Conservation (phyloP, 768 basidiomycete genomes). For the Tremella fuciformis region DNA sequence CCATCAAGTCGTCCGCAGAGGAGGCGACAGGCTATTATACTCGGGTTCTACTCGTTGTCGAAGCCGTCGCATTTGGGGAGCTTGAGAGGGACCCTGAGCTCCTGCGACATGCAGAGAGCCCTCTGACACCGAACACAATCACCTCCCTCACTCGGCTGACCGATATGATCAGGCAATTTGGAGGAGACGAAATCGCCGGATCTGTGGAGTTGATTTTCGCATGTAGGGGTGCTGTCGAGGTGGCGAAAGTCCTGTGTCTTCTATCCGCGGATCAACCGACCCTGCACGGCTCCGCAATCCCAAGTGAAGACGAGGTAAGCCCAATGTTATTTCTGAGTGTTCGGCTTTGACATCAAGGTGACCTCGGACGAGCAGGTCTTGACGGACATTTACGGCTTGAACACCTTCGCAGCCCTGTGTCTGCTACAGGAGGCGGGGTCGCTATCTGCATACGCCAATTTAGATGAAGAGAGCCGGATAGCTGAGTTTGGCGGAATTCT, state of each 20-base stretch:
- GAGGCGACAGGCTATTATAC: neutral
- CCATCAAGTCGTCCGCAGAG: neutral
- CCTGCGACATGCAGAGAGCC: neutral
- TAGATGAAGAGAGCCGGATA: constrained; percentile 8
- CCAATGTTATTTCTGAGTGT: too few relatives aligned
- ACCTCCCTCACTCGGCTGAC: neutral
- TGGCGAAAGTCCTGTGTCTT: constrained; percentile 4
- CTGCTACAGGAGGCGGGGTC: neutral
- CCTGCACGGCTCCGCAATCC: too few relatives aligned
- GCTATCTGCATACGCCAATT: constrained; percentile 7
- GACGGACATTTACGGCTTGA: constrained; percentile 9
- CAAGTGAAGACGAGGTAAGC: too few relatives aligned
- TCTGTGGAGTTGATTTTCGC: constrained; percentile 8
- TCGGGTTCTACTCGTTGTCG: constrained; percentile 8
- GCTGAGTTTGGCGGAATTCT: constrained; percentile 14
- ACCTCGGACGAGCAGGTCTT: constrained; percentile 3
- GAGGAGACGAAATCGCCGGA: neutral
- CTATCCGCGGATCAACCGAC: too few relatives aligned
- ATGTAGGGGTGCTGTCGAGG: constrained; percentile 9
- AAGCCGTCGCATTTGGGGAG: constrained; percentile 1
- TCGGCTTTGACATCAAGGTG: too few relatives aligned
- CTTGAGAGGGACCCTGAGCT: neutral
- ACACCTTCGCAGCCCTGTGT: constrained; percentile 20
- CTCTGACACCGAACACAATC: constrained; percentile 5
- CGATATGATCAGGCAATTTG: too few relatives aligned